Evolutionary conservation across 176 grass and related monocot genomes (phyloP), one percentile per base, ranked within the genome.

Genomic region (Oryza officinalis): DNA sequence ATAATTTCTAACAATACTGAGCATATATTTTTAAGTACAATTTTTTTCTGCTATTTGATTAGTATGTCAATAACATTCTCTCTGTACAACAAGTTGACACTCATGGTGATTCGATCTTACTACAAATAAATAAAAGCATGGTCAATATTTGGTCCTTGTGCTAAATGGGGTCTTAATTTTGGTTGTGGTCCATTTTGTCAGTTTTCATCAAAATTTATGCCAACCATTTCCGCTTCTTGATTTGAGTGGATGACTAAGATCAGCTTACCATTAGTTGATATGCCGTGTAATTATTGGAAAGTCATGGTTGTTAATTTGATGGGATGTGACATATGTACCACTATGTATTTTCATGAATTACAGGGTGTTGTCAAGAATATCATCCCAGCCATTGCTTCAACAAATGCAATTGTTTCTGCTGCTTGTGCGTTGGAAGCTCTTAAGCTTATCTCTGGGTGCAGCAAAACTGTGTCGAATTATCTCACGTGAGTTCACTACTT

Each of bases 361-460:
- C 76, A 98, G 96, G 96, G 96, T 69, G 96, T 98, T 63, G 93
- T 98, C 13, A 98, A 98, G 87, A 98, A 98, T 92, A 98, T 98
- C 28, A 98, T 98, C 80, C 96, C 96, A 69, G 96, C 96, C 30
- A 98, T 95, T 90, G 96, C 96, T 78, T 98, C 96, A 65, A 98
- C 96, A 2, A 98, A 98, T 94, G 96, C 96, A 67, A 92, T 98
- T 83, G 81, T 94, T 76, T 97, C 96, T 30, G 93, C 96, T 93
- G 87, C 96, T 20, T 98, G 93, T 89, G 87, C 96, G 33, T 85
- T 98, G 80, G 96, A 98, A 92, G 85, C 96, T 64, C 92, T 98
- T 61, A 98, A 98, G 93, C 89, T 98, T 74, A 31, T 94, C 17
- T 95, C 96, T 86, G 96, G 96, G 33, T 96, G 96, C 94, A 98